Base-by-base conservation (phyloP, 305 asterid genomes). In the Fraxinus latifolia region DNA sequence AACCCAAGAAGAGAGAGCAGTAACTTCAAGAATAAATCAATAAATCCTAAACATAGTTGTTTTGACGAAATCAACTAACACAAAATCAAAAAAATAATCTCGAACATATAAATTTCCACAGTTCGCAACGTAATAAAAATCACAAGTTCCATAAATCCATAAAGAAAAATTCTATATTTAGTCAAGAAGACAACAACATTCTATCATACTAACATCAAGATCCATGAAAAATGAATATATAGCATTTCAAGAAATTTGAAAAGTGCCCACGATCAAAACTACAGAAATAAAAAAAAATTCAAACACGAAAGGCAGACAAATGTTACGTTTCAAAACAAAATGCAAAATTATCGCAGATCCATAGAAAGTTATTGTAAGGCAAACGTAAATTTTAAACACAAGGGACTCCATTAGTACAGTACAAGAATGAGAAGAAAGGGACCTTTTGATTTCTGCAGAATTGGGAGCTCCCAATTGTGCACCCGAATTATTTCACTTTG, bases 161-260 rank as follows among this genome's bases (percentile, higher is more conserved):
- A 74, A 76, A 42, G 34, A 60, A 60, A 76, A 1, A 39, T 42
- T 76, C 42, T 19, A 70, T 73, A 74, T 68, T 32, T 39, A 65
- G 76, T 77, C 77, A 39, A 58, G 70, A 73, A 65, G 70, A 65
- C 15, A 79, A 33, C 76, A 81, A 34, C 74, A 65, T 11, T 74
- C 23, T 74, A 58, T 47, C 21, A 34, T 70, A 82, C 76, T 37
- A 42, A 23, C 31, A 82, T 76, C 36, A 50, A 50, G 87, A 83
- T 84, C 89, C 83, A 79, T 42, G 77, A 73, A 27, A 67, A 27
- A 50, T 27, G 9, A 12, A 65, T 47, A 21, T 65, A 39, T 14
- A 74, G 14, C 79, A 78, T 81, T 55, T 55, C 75, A 78, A 33
- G 79, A 78, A 53, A 82, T 80, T 34, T 11, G 58, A 76, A 81